Percentiles rank a stretch among this genome's conserved stretches.
phyloP scores from a whole-genome alignment of 441 rosid species.

The Eugenia klotzschiana region DNA sequence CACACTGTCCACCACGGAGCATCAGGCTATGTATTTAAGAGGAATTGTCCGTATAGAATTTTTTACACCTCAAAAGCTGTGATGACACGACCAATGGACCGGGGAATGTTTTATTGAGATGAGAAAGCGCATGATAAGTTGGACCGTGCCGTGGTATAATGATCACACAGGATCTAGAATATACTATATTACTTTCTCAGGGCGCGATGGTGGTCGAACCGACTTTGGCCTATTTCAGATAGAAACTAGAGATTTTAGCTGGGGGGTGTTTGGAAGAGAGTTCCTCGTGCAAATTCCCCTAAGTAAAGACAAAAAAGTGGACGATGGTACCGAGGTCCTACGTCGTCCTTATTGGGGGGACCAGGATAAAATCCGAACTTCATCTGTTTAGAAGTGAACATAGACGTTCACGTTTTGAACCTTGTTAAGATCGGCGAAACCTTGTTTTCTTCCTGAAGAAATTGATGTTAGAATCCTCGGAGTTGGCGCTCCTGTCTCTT shows the following conservation, averaged over 20 bases:
- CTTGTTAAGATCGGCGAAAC: conserved; percentile 7
- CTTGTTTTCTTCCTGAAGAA: background rate
- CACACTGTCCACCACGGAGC: background rate
- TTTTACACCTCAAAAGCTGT: background rate
- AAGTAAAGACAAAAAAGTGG: background rate
- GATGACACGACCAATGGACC: background rate
- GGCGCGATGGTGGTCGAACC: background rate
- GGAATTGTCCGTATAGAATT: background rate
- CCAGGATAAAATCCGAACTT: background rate
- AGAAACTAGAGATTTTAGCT: background rate
- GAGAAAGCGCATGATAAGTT: background rate
- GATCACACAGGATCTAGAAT: background rate
- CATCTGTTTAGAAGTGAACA: background rate
- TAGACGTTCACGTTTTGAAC: background rate
- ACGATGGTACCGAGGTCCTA: conserved; percentile 5
- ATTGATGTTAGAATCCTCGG: conserved; percentile 5
- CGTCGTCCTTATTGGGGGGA: background rate
- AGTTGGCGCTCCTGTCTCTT: background rate
- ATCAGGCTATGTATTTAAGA: background rate
- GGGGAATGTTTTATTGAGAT: background rate
- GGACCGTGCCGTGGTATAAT: background rate
- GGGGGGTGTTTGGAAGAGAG: background rate
- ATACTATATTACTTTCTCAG: background rate
- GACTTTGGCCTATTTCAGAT: background rate
- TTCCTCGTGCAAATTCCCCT: background rate